A percentile compares a stretch with the other conserved stretches of the same genome.
phyloP scores from a whole-genome alignment of 1,139 yeast genomes.

The Komagataea norvegica region DNA sequence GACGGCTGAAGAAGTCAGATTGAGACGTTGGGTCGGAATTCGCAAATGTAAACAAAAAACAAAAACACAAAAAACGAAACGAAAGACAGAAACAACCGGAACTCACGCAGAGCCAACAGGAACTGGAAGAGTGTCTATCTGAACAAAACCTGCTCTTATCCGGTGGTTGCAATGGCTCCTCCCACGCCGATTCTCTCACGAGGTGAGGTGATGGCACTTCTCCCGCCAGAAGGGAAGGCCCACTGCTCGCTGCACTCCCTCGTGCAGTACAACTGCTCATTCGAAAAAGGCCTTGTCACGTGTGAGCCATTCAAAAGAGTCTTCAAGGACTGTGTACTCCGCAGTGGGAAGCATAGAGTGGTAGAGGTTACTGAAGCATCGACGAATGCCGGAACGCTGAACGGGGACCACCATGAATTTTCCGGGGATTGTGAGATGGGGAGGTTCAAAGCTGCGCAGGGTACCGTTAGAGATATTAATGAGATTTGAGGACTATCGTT shows the following conservation, averaged over 20 bases:
- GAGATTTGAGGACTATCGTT: background rate
- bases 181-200: conserved; percentile 30
- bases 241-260: conserved; percentile 28
- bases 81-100: background rate
- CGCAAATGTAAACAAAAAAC: too few relatives aligned
- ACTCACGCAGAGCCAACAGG: background rate
- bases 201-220: conserved; percentile 16
- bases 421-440: conserved; percentile 8
- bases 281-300: conserved; percentile 36
- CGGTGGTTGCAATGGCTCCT: conserved; percentile 28
- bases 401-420: too few relatives aligned
- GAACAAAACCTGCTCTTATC: background rate
- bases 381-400: conserved; percentile 21
- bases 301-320: conserved; percentile 52
- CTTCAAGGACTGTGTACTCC: conserved; percentile 43
- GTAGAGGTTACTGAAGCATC: conserved; percentile 24
- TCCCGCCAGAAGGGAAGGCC: conserved; percentile 14
- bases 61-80: too few relatives aligned
- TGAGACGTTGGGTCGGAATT: too few relatives aligned
- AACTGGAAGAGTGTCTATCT: background rate
- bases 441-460: conserved; percentile 10
- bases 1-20: too few relatives aligned
- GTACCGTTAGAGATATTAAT: background rate
- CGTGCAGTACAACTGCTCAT: conserved; percentile 29
- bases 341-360: conserved; percentile 23